Percentiles rank a stretch among this genome's conserved stretches.
These are phyloP conservation scores for Cordyceps cicadae DNA, from an alignment of 2,329 filamentous ascomycete species.

Conservation along the genomic window DNA sequence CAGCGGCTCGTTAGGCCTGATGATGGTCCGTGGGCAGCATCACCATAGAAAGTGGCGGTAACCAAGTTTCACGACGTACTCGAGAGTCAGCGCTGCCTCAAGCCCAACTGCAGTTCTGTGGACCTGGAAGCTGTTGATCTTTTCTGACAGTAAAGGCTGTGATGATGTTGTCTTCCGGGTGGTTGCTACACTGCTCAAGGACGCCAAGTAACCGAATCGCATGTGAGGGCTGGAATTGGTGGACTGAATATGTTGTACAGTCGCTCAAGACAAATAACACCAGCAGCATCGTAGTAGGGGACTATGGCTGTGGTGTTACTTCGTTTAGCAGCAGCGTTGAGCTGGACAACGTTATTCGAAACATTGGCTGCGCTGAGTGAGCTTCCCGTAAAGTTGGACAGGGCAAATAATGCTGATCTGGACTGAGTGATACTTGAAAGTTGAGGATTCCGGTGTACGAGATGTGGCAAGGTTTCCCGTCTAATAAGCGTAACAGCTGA, in stretches of 20 bases:
- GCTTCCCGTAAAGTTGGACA: slow-evolving; percentile 29
- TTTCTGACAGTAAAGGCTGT: slow-evolving; percentile 19
- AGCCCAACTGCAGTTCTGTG: slow-evolving; percentile 25
- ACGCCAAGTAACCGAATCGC: slow-evolving; percentile 32
- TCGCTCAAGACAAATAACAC: slow-evolving; percentile 26
- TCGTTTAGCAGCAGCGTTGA: not conserved
- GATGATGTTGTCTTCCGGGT: slow-evolving; percentile 17
- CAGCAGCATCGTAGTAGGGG: slow-evolving; percentile 20
- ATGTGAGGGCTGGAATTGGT: slow-evolving; percentile 17
- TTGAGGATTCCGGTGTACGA: slow-evolving; percentile 27
- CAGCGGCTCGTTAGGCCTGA: slow-evolving; percentile 17
- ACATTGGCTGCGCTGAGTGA: slow-evolving; percentile 5
- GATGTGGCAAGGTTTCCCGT: slow-evolving; percentile 20
- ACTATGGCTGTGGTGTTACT: slow-evolving; percentile 15
- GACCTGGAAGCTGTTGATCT: slow-evolving; percentile 29
- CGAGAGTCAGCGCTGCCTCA: slow-evolving; percentile 32
- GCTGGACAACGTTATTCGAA: not conserved
- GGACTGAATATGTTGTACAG: slow-evolving; percentile 29
- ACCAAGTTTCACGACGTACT: slow-evolving; percentile 30
- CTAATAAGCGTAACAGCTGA: slow-evolving; percentile 27
- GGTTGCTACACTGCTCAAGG: slow-evolving; percentile 30
- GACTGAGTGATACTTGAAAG: slow-evolving; percentile 23
- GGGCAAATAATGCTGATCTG: slow-evolving; percentile 32
- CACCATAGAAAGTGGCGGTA: slow-evolving; percentile 19
- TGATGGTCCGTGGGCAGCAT: slow-evolving; percentile 25